Conservation (phyloP, 306 rosid genomes). For the Prinsepia uniflora region DNA sequence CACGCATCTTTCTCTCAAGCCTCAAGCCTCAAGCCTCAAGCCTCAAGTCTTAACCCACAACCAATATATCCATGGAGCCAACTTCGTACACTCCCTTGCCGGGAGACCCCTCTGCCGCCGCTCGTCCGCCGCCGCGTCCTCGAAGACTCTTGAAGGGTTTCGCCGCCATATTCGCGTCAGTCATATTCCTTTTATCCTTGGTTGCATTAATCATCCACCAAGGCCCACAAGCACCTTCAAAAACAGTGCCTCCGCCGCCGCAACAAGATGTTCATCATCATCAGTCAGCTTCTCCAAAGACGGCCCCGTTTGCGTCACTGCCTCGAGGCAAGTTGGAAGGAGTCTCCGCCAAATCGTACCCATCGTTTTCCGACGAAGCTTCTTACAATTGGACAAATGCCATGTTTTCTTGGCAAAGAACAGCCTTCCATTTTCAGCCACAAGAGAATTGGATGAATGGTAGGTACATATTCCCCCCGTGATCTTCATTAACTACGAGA, state of each 20-base stretch:
- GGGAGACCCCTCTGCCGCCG: constrained; percentile 17
- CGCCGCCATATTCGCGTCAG: constrained; percentile 21
- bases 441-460: constrained; percentile 81
- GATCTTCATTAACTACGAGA: no score
- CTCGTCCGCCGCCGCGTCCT: neutral
- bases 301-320: constrained; percentile 10
- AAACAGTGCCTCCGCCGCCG: neutral
- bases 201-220: constrained; percentile 37
- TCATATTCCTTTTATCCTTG: constrained; percentile 40
- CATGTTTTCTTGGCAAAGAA: constrained; percentile 82
- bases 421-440: constrained; percentile 82
- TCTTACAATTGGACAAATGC: constrained; percentile 76
- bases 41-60: neutral
- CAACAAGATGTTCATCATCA: neutral
- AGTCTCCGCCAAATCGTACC: constrained; percentile 70
- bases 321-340: constrained; percentile 64
- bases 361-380: constrained; percentile 18
- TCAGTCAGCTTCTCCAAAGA: neutral
- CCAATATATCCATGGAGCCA: constrained; percentile 21
- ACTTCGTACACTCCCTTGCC: constrained; percentile 39
- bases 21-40: neutral
- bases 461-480: constrained; percentile 24
- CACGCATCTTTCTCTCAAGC: neutral
- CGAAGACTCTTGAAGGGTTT: constrained; percentile 30
- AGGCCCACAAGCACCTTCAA: constrained; percentile 2